These are phyloP conservation scores for Podospora anserina DNA, from an alignment of 495 filamentous ascomycete genomes.

Conservation along the genomic window DNA sequence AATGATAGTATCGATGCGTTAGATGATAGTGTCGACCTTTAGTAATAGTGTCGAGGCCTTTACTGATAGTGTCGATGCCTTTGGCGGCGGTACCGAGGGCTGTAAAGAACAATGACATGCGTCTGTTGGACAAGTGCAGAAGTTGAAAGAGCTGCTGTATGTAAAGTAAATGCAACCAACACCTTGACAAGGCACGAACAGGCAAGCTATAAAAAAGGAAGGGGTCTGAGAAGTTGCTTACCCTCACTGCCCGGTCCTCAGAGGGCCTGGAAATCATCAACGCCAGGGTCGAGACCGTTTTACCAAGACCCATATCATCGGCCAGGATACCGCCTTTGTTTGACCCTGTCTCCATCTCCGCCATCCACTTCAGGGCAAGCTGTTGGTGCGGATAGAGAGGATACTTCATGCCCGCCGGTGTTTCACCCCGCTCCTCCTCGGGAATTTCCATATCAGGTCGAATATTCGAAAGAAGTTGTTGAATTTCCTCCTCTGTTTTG, in stretches of 20 bases:
- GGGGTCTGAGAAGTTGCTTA: constrained; percentile 14
- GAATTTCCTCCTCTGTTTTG: constrained; percentile 62
- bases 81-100: too few relatives aligned
- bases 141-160: too few relatives aligned
- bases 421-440: constrained; percentile 63
- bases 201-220: not conserved
- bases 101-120: too few relatives aligned
- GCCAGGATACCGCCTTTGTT: constrained; percentile 84
- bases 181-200: too few relatives aligned
- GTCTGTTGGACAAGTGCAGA: too few relatives aligned
- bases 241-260: constrained; percentile 40
- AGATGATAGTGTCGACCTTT: too few relatives aligned
- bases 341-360: constrained; percentile 69
- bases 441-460: constrained; percentile 69
- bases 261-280: constrained; percentile 69
- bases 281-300: constrained; percentile 86
- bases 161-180: too few relatives aligned
- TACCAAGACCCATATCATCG: constrained; percentile 94
- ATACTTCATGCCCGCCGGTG: constrained; percentile 67
- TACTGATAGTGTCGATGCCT: too few relatives aligned
- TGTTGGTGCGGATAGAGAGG: constrained; percentile 80
- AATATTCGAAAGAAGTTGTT: constrained; percentile 66
- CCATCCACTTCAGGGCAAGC: constrained; percentile 78
- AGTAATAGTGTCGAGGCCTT: too few relatives aligned
- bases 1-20: too few relatives aligned